Evolutionary conservation across 1,284 basidiomycete genomes (phyloP), one percentile per base, ranked within the genome.

Genomic region (Boletus sp.): DNA sequence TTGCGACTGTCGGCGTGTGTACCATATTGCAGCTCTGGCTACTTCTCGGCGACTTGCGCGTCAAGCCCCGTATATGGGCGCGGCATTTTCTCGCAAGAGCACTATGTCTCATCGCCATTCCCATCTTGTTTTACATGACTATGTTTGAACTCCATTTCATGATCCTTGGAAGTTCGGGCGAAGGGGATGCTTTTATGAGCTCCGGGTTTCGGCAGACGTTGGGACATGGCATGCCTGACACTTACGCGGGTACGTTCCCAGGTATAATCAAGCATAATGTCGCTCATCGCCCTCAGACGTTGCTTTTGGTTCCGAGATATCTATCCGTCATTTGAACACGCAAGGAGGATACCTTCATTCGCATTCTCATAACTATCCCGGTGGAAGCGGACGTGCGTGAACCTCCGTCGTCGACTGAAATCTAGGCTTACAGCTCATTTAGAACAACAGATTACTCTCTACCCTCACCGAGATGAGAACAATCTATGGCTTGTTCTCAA

Each of bases 151-250:
- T 99, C 56, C 97, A 99, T 76, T 97, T 99, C 77, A 77, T 88
- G 73, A 85, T 99, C 64, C 81, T 99, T 37, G 85, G 87, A 71
- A 91, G 89, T 75, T 92, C 93, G 4, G 97, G 97, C 37, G 95
- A 98, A 61, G 97, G 97, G 1, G 97, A 99, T 75, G 94, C 95
- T 1, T 99, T 99, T 78, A 99, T 99, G 97, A 96, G 92, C 79
- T 94, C 95, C 17, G 94, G 95, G 70, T 99, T 99, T 79, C 96
- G 98, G 77, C 96, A 98, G 73, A 98, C 96, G 0, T 82, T 99
- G 11, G 82, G 89, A n/a, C 89, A 90, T 60, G 85, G 88, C 21
- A 98, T 98, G 96, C 80, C 82, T 11, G 94, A 99, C 76, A 99
- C 97, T 0, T 97, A 81, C 75, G 93, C 94, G 25, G 90, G 91